Evolutionary conservation across 208 protist genomes (phyloP), one percentile per base, ranked within the genome.

Genomic region (Trypanosoma brucei): DNA sequence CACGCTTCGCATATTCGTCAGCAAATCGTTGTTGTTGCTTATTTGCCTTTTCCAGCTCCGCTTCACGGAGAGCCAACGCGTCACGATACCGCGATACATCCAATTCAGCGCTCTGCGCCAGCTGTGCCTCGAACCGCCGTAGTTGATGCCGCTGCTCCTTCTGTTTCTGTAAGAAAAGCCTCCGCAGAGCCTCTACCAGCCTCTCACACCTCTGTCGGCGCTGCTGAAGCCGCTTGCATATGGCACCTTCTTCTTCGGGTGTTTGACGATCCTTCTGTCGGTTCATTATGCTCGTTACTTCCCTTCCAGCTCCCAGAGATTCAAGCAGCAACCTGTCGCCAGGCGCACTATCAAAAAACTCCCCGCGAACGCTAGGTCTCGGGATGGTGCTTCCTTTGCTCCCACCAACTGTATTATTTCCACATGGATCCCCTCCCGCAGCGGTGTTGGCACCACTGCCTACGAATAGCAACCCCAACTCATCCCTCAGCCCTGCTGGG

Each of bases 21-120:
- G 14, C 34, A 35, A 62, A 2, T 39, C 42, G 49, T 22, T 60
- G 44, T 40, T 57, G 11, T 31, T 62, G 14, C 31, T 62, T 44
- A 8, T 57, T 61, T 38, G 44, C 48, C 9, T 56, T 54, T 14
- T 59, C 68, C n/a, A 82, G 68, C 4, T 52, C 57, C 46, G 53
- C 58, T 65, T 79, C 65, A 38, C 72, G 67, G 0, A 72, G 46
- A 4, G 50, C 59, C 48, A 79, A 70, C 48, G 67, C 66, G 2
- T 80, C 67, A 2, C 70, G 54, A 33, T 67, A 71, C 2, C 46
- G 63, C 5, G 2, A 44, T 3, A 69, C 37, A 31, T 69, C 63
- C 14, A 22, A 3, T 5, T 62, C 54, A 58, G 30, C 48, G 30
- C 40, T 14, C n/a, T 69, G 55, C 8, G 30, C 55, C 33, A 62